These are phyloP conservation scores for Aspergillus avenaceus DNA, from an alignment of 495 filamentous ascomycete species.

Conservation along the genomic window DNA sequence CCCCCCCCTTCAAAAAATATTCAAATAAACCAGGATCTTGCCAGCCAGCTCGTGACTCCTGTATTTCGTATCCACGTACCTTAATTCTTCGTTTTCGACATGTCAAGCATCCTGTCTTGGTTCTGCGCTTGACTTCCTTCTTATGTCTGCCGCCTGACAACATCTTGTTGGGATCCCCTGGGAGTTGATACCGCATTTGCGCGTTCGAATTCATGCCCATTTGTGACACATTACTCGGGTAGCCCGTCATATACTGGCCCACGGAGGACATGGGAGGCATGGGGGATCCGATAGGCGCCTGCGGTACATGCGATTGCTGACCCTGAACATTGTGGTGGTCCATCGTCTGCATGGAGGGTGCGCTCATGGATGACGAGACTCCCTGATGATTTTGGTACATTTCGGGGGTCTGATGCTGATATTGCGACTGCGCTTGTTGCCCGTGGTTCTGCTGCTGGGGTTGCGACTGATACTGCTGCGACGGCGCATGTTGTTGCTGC, in stretches of 20 bases:
- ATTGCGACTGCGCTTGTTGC: slow-evolving; percentile 27
- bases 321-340: slow-evolving; percentile 25
- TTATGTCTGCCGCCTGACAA: slow-evolving; percentile 83
- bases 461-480: slow-evolving; percentile 9
- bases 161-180: slow-evolving; percentile 52
- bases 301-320: slow-evolving; percentile 35
- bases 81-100: slow-evolving; percentile 97
- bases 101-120: slow-evolving; percentile 95
- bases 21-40: no score
- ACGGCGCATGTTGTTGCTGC: slow-evolving; percentile 10
- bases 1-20: no score
- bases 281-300: slow-evolving; percentile 44
- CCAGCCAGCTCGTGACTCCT: no score
- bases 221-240: slow-evolving; percentile 33
- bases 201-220: slow-evolving; percentile 32
- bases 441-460: slow-evolving; percentile 21
- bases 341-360: slow-evolving; percentile 19
- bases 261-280: slow-evolving; percentile 42
- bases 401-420: slow-evolving; percentile 30
- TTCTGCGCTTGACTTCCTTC: slow-evolving; percentile 98
- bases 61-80: slow-evolving; percentile 55
- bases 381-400: slow-evolving; percentile 33
- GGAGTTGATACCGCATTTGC: slow-evolving; percentile 42
- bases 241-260: slow-evolving; percentile 43
- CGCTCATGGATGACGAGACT: slow-evolving; percentile 22